Base-by-base conservation (phyloP, 2,329 filamentous ascomycete genomes). In the Plectosphaerella sp. region DNA sequence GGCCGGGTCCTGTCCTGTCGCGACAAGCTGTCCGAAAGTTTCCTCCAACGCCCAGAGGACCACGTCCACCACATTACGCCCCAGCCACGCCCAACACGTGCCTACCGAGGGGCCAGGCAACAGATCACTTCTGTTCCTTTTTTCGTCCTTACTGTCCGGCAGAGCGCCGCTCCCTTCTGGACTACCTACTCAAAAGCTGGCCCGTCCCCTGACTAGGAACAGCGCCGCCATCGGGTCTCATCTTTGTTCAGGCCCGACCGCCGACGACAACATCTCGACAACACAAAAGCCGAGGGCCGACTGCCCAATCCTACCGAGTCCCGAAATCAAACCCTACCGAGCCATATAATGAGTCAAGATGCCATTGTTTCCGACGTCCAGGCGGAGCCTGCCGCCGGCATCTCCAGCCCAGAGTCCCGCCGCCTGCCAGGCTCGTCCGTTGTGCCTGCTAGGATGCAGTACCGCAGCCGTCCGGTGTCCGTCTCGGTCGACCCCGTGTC, bases 401-500 rank as follows among this genome's bases (percentile, higher is more conserved):
- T 45, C 16, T 47, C 48, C 15, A 53, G 48, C 43, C 48, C 41
- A 20, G 56, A 57, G 20, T 36, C 60, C 33, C 61, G 64, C 46
- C 60, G 63, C 37, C 51, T 53, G 45, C 57, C 54, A 25, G 49
- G 57, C 48, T 58, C 67, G 7, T 64, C 47, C 18, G 41, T 46
- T 11, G 52, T 57, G 10, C 49, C 54, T 15, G 75, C 69, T 56
- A 71, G 79, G 57, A 81, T 82, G 73, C 77, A 81, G 59, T 84
- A 83, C 61, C 74, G 80, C 62, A 83, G 76, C 62, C 78, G 80
- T 16, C 80, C 80, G 7, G 78, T 92, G 33, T 83, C 89, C 35
- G 90, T 96, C 57, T 90, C 92, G 43, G 88, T 96, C 59, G 90
- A 96, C 64, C 91, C 92, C 2, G 87, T 96, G 52, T 92, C 91